Base-by-base conservation (phyloP, 2,329 filamentous ascomycete genomes). In the Incumbomyces lentus region DNA sequence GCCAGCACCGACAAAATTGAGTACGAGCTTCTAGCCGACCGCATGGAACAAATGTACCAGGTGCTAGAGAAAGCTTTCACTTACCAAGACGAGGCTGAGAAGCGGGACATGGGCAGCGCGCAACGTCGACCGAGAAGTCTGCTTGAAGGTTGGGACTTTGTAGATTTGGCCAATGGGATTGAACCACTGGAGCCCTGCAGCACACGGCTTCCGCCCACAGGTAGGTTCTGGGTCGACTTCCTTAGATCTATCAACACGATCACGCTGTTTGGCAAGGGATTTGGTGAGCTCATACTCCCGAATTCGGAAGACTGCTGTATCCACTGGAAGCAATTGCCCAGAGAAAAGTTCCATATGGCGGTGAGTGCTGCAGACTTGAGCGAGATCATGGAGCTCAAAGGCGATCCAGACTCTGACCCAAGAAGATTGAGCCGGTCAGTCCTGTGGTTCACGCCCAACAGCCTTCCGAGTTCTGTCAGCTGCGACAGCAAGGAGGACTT, bases 221-320 rank as follows among this genome's bases (percentile, higher is more conserved):
- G 56, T 0, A 52, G 53, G 26, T 52, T 53, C 1, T 66, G 62
- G 63, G 49, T 62, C 14, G 60, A 63, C 39, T 59, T 65, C 12
- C 57, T 54, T 3, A 49, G 59, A 41, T 51, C 55, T 4, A 53
- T 63, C 2, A 40, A 55, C 29, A 58, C 41, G 19, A 51, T 57
- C n/a, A 59, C 49, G 29, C 52, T 60, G 16, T 51, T 60, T 54
- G 62, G 56, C 8, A 49, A 37, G 17, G 58, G 47, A 7, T 61
- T 58, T 52, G 61, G 59, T 2, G 59, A 59, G 29, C 52, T 59
- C 2, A 55, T 59, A 18, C 40, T 55, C 18, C 49, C 62, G n/a
- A 34, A 8, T 54, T 35, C 13, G 13, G 17, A 19, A 16, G 38
- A 37, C 31, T 18, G 40, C 7, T 63, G 61, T 40, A 36, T 46